Evolutionary conservation across 805 yeast genomes (phyloP), one percentile per base, ranked within the genome.

Genomic region (Isabelozyma rhagii): DNA sequence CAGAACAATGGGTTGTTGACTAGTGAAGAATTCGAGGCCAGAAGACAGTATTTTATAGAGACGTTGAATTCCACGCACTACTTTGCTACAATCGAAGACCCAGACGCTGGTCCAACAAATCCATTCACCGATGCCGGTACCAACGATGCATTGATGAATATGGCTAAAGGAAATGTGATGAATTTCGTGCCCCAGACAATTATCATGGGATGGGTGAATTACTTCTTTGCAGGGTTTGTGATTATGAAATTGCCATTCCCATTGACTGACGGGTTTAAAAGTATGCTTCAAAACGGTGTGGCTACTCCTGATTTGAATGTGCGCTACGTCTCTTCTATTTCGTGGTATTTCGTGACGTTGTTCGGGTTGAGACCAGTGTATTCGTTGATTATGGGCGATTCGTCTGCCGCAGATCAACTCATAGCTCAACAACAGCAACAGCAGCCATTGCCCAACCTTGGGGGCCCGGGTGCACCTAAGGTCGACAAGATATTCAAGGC

Each of bases 201-300:
- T 39, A 87, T 92, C 55, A 92, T 94, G 97, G 90, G 91, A 61
- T 94, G 97, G 97, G 93, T 93, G 52, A 89, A 89, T 61, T 88
- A 84, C 60, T 92, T 93, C 71, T 94, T 90, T 67, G 89, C 93
- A 11, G 97, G 97, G 0, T 90, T 91, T 55, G 84, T 92, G 13
- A 81, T 90, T 45, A 87, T 74, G 78, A 72, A 69, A 55, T 74
- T 94, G 47, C 99, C 99, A 14, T 94, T 94, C 71, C 96, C 97
- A 2, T 72, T 94, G 49, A 94, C 98, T 0, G 77, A 84, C 31
- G 84, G 92, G 51, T 94, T 94, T 75, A 94, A 94, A 67, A 81
- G 87, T 51, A 92, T 94, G 96, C 70, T 94, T 41, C 99, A 94
- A 68, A 82, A 81, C 28, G 96, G 97, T 7, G 86, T 94, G 11